Conservation (phyloP, 106 monocot species). For the Allium fistulosum region DNA sequence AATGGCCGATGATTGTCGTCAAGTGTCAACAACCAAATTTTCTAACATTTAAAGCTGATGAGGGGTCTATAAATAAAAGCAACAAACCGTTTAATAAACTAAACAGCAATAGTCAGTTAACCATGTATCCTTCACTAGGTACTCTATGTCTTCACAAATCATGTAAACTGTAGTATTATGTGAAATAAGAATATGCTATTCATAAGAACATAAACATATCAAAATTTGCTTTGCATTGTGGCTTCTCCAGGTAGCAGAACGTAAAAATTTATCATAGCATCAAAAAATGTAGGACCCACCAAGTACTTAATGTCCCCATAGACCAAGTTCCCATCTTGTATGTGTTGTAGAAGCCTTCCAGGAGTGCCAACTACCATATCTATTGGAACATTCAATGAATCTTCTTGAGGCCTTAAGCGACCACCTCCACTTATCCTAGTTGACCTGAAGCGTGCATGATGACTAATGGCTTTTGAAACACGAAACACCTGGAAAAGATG, state of each 20-base stretch:
- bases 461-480: constrained; percentile 84
- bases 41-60: no score
- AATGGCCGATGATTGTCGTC: no score
- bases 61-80: no score
- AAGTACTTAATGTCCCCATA: constrained; percentile 94
- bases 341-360: constrained; percentile 89
- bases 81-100: no score
- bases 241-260: background rate
- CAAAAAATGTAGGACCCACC: constrained; percentile 35
- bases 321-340: constrained; percentile 91
- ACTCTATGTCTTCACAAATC: no score
- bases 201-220: no score
- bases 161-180: no score
- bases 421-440: constrained; percentile 93
- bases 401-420: constrained; percentile 84
- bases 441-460: constrained; percentile 88
- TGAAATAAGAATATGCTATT: no score
- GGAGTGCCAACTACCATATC: constrained; percentile 98
- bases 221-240: no score
- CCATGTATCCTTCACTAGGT: no score
- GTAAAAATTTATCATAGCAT: background rate
- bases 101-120: no score
- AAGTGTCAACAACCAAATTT: no score
- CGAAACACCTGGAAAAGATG: constrained; percentile 55
- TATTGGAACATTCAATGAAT: constrained; percentile 67